Evolutionary conservation across 106 monocot genomes (phyloP).

Genomic region (Acanthochlamys bracteata): DNA sequence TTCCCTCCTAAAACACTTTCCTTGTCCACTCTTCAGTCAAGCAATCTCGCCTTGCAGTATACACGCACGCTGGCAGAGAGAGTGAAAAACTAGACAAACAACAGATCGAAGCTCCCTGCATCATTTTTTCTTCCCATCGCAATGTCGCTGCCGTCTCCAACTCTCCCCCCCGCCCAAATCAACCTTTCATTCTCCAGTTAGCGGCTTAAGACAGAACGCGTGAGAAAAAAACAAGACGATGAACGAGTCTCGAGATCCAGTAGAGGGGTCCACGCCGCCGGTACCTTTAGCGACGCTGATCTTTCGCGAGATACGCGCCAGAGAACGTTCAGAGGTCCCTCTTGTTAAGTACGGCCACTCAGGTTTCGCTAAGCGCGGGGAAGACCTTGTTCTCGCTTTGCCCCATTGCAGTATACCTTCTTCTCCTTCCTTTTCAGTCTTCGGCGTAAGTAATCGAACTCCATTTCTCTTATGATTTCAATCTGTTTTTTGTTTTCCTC

Average conservation of each 20-base stretch:
- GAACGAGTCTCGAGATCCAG: slow-evolving; percentile 26
- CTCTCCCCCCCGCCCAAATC: no score
- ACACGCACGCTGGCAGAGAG: no score
- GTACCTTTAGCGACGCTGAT: slow-evolving; percentile 87
- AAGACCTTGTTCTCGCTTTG: slow-evolving; percentile 78
- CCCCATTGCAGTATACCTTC: slow-evolving; percentile 62
- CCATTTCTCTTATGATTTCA: not conserved
- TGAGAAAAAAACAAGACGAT: slow-evolving; percentile 17
- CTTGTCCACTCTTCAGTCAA: no score
- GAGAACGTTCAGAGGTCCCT: slow-evolving; percentile 36
- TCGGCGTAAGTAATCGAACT: slow-evolving; percentile 43
- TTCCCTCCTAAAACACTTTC: no score
- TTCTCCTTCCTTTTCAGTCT: slow-evolving; percentile 80
- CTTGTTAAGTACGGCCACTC: slow-evolving; percentile 57
- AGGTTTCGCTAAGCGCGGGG: slow-evolving; percentile 81
- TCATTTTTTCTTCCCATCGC: no score
- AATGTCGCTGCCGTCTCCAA: no score
- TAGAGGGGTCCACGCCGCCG: slow-evolving; percentile 6
- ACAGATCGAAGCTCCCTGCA: no score
- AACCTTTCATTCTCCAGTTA: no score
- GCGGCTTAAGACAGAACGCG: no score
- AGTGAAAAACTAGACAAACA: no score
- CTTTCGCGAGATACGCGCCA: slow-evolving; percentile 73
- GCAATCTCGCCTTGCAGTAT: no score
- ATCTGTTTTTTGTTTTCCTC: no score